phyloP scores from a whole-genome alignment of 176 grass and related monocot species.

The Sorghum bicolor region Sorghum_bicolor_NCBIv3 NC_012875.2:630501-631000 shows the following conservation, averaged over 20 bases:
- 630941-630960: neutral
- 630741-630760: neutral
- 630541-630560: neutral
- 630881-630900: neutral
- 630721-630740: neutral
- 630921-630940: conserved; percentile 1
- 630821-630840: neutral
- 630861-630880: neutral
- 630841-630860: neutral
- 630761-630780: neutral
- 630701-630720: neutral
- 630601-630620: too few relatives aligned
- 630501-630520: neutral
- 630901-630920: neutral
- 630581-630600: neutral
- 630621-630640: neutral
- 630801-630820: neutral
- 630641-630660: too few relatives aligned
- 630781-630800: neutral
- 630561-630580: neutral
- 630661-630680: too few relatives aligned
- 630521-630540: neutral
- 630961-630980: neutral
- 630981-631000: neutral
- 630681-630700: neutral